Base-by-base conservation (phyloP, 352 stramenopile genomes). In the Globisporangium mamillatum region DNA sequence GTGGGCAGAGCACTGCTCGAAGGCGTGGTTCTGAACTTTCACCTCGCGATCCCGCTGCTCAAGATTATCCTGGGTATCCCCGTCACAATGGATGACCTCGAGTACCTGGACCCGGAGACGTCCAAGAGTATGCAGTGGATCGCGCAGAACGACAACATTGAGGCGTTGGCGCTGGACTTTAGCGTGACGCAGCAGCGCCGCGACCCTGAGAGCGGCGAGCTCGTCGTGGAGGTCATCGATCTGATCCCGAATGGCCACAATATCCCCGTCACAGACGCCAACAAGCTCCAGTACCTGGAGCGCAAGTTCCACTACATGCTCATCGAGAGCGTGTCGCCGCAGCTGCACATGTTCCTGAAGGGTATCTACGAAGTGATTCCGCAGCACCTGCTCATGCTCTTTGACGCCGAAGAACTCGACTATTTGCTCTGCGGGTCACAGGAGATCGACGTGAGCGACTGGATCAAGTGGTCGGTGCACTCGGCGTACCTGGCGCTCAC, bases 361-460 rank as follows among this genome's bases (percentile, higher is more conserved):
- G 97, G 98, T 20, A 94, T 99, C 56, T 99, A 99, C 75, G 95
- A 99, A 70, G 93, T 99, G 12, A 91, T 99, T 50, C 97, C 97
- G 12, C 85, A 92, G 71, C 79, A 94, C 6, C 77, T 98, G 16
- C 75, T 99, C 24, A 92, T 93, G 59, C 80, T 98, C 16, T 99
- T 99, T 77, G 97, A 99, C 77, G 97, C 97, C 65, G 94, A 99
- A 79, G 96, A 99, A 77, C 73, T 99, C 10, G 97, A 99, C 68
- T 84, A 99, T 44, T 63, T 99, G 6, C 91, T 99, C 73, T 98
- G 95, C 66, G 97, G 97, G 20, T 83, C 98, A 34, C 88, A 94
- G 0, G 80, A 88, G 70, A 98, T 99, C 70, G 87, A 98, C 60
- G 94, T 99, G 58, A 77, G 92, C 16, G 95, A 99, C 74, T 99